These are phyloP conservation scores for Aspergillus cavernicola DNA, from an alignment of 495 filamentous ascomycete genomes.

Conservation along the genomic window DNA sequence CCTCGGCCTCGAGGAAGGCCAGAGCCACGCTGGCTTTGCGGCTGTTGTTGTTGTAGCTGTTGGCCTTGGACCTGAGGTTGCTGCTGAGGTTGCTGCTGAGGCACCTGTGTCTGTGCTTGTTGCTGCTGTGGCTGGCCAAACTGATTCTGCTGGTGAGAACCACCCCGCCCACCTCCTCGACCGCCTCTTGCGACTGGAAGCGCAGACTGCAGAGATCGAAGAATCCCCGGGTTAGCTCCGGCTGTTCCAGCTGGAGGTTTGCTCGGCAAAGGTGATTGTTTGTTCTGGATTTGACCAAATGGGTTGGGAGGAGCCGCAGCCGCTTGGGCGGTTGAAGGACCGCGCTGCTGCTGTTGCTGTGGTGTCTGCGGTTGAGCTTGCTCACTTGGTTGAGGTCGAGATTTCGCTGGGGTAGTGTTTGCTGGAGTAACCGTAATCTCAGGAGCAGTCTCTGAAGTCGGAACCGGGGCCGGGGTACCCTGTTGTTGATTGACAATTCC, in stretches of 20 bases:
- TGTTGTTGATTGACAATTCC: conserved; percentile 14
- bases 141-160: conserved; percentile 28
- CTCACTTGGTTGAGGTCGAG: conserved; percentile 7
- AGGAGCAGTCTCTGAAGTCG: conserved; percentile 18
- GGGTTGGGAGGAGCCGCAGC: conserved; percentile 22
- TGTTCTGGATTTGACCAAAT: conserved; percentile 30
- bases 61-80: conserved; percentile 24
- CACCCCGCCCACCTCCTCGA: conserved; percentile 29
- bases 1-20: conserved; percentile 47
- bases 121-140: conserved; percentile 20
- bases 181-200: conserved; percentile 47
- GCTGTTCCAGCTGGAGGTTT: conserved; percentile 38
- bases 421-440: conserved; percentile 15
- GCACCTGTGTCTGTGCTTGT: neutral
- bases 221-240: conserved; percentile 32
- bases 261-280: conserved; percentile 26
- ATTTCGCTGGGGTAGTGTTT: neutral
- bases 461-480: conserved; percentile 13
- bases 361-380: conserved; percentile 11
- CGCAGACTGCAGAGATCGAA: conserved; percentile 44
- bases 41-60: conserved; percentile 20
- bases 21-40: conserved; percentile 35
- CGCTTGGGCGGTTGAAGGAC: conserved; percentile 2
- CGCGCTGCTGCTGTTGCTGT: conserved; percentile 10
- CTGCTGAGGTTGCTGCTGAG: conserved; percentile 19